phyloP scores from a whole-genome alignment of 768 basidiomycete species.

The Lactarius trivialis region DNA sequence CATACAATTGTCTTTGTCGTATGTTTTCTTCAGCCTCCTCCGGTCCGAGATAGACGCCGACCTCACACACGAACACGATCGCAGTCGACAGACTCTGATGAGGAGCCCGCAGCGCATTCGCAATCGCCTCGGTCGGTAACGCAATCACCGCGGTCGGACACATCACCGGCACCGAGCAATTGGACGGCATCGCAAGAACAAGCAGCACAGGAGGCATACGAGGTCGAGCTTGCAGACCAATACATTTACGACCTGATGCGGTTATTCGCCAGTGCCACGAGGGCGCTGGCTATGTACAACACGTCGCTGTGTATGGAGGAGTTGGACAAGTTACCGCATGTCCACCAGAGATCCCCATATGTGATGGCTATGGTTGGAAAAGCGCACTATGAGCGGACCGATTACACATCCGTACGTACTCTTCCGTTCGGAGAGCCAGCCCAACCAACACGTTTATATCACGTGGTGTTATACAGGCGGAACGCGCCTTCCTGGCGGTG shows the following conservation, averaged over 20 bases:
- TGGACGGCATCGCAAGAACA: conserved; percentile 66
- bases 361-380: conserved; percentile 78
- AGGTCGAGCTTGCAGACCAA: conserved; percentile 69
- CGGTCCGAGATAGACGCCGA: conserved; percentile 55
- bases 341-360: conserved; percentile 68
- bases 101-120: conserved; percentile 52
- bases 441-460: conserved; percentile 18
- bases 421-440: neutral
- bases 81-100: conserved; percentile 65
- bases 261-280: conserved; percentile 74
- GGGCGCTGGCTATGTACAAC: conserved; percentile 69
- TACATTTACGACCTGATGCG: conserved; percentile 78
- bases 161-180: conserved; percentile 53
- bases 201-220: conserved; percentile 64
- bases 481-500: conserved; percentile 79
- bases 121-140: conserved; percentile 42
- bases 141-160: conserved; percentile 38
- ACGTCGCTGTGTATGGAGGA: conserved; percentile 67
- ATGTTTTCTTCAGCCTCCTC: conserved; percentile 28
- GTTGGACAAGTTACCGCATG: conserved; percentile 66
- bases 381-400: conserved; percentile 83
- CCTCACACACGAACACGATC: conserved; percentile 48
- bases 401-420: conserved; percentile 76
- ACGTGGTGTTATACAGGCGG: conserved; percentile 50
- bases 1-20: neutral